Evolutionary conservation across 1,284 basidiomycete genomes (phyloP).

Genomic region (Melanopsichium pennsylvanicum): DNA sequence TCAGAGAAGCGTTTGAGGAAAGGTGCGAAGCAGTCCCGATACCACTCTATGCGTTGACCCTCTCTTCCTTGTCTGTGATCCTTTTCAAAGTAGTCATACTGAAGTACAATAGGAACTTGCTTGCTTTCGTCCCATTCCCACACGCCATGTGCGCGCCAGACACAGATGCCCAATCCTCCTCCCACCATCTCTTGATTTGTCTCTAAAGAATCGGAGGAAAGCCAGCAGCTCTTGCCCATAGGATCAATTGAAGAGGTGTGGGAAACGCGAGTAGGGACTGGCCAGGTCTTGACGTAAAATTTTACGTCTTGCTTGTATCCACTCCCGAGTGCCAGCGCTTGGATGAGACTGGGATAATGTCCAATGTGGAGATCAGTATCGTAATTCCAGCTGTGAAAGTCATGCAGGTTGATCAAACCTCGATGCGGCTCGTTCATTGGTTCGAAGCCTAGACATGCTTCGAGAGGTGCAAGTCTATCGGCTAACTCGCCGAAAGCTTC

Average conservation of each 20-base stretch:
- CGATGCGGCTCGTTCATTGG: conserved; percentile 93
- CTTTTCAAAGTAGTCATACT: conserved; percentile 84
- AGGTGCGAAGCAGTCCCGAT: conserved; percentile 61
- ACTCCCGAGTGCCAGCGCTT: conserved; percentile 56
- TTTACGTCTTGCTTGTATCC: conserved; percentile 70
- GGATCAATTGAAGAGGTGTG: conserved; percentile 54
- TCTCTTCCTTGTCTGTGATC: conserved; percentile 43
- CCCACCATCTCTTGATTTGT: background rate
- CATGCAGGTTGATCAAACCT: conserved; percentile 84
- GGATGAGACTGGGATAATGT: conserved; percentile 69
- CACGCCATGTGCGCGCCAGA: conserved; percentile 91
- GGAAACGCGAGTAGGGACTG: conserved; percentile 57
- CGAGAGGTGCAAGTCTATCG: conserved; percentile 75
- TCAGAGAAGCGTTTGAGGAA: conserved; percentile 47
- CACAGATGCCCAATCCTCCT: conserved; percentile 68
- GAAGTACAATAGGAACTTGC: conserved; percentile 76
- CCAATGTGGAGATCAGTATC: conserved; percentile 91
- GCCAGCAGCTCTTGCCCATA: conserved; percentile 48
- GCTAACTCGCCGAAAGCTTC: conserved; percentile 79
- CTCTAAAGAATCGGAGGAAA: conserved; percentile 51
- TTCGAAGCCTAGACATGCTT: conserved; percentile 88
- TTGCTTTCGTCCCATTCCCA: conserved; percentile 86
- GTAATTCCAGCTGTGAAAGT: conserved; percentile 84
- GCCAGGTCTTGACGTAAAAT: conserved; percentile 63
- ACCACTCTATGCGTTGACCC: conserved; percentile 58